Conservation (phyloP, 768 basidiomycete species). For the Wakefieldia striispora region DNA sequence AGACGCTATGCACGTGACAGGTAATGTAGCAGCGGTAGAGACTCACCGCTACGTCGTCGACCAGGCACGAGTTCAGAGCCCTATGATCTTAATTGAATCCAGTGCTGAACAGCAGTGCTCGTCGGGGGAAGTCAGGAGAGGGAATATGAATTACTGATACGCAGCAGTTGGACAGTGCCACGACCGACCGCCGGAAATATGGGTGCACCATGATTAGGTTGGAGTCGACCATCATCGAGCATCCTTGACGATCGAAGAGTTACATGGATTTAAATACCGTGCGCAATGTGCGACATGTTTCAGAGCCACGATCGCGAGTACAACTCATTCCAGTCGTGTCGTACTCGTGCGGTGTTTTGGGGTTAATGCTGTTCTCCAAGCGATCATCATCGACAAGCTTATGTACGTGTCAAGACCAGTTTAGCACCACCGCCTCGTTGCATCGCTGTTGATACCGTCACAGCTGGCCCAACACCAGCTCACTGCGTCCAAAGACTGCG, state of each 20-base stretch:
- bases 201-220: no score
- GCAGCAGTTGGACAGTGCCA: neutral
- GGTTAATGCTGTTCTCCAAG: slow-evolving; percentile 6
- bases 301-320: no score
- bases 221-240: neutral
- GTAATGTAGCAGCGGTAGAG: neutral
- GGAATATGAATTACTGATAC: neutral
- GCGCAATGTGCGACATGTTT: neutral
- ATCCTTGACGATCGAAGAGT: neutral
- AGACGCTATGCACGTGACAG: slow-evolving; percentile 24
- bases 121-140: no score
- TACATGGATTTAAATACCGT: neutral
- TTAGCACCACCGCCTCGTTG: slow-evolving; percentile 17
- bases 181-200: no score
- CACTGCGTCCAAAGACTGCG: no score
- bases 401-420: slow-evolving; percentile 1
- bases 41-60: no score
- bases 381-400: neutral
- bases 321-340: no score
- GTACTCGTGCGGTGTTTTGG: slow-evolving; percentile 2
- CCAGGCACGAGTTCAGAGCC: no score
- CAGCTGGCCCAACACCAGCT: no score
- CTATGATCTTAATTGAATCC: no score
- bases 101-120: neutral
- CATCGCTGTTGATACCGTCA: slow-evolving; percentile 1